Evolutionary conservation across 768 basidiomycete species (phyloP).

Genomic region (Xerocomellus chrysenteron): DNA sequence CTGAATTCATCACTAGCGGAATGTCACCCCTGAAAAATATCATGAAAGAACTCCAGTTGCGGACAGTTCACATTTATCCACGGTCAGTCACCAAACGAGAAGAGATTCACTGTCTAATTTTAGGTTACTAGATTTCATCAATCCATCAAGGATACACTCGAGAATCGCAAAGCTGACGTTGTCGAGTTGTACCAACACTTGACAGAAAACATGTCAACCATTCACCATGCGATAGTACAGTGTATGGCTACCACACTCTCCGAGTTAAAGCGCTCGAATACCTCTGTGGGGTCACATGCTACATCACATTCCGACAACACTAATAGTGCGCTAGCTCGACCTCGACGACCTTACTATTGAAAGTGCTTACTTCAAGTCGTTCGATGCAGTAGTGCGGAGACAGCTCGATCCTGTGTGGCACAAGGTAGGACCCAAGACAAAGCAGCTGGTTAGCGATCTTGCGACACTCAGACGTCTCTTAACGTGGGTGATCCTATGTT

Average conservation of each 20-base stretch:
- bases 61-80: slow-evolving; percentile 90
- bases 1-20: slow-evolving; percentile 91
- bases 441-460: slow-evolving; percentile 87
- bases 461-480: slow-evolving; percentile 81
- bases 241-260: slow-evolving; percentile 90
- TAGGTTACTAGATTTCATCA: slow-evolving; percentile 73
- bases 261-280: slow-evolving; percentile 87
- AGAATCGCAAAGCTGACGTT: slow-evolving; percentile 84
- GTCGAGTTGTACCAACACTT: slow-evolving; percentile 87
- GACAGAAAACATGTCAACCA: slow-evolving; percentile 85
- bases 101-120: not conserved
- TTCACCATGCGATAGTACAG: slow-evolving; percentile 88
- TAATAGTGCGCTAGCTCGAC: slow-evolving; percentile 63
- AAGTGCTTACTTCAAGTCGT: slow-evolving; percentile 91
- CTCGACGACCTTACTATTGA: slow-evolving; percentile 91
- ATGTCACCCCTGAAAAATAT: slow-evolving; percentile 89
- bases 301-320: not conserved
- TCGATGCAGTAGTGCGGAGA: slow-evolving; percentile 82
- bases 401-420: slow-evolving; percentile 97
- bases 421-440: slow-evolving; percentile 89
- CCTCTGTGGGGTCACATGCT: slow-evolving; percentile 44
- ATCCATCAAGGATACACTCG: slow-evolving; percentile 77
- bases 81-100: slow-evolving; percentile 48
- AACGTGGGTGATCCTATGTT: slow-evolving; percentile 46
- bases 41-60: slow-evolving; percentile 88